Percentiles rank a stretch among this genome's conserved stretches.
Evolutionary conservation across 2,329 filamentous ascomycete genomes (phyloP).

Genomic region (Colletotrichum shisoi): DNA sequence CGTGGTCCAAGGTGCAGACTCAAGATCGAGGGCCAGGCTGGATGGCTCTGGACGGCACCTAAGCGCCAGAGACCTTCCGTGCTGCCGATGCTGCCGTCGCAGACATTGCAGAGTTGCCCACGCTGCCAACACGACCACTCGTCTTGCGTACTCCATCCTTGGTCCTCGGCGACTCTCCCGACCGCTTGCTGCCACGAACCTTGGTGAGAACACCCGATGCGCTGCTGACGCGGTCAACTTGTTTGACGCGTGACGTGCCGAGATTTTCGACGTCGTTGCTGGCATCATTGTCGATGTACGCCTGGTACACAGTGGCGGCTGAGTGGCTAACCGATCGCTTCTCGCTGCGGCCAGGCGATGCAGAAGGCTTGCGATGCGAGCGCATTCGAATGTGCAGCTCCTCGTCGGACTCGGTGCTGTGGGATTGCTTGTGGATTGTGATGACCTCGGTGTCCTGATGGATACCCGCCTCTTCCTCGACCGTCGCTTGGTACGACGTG

Average conservation of each 20-base stretch:
- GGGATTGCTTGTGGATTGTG: conserved; percentile 67
- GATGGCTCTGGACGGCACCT: conserved; percentile 43
- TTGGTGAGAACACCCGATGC: conserved; percentile 68
- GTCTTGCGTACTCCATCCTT: conserved; percentile 71
- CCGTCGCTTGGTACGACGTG: conserved; percentile 54
- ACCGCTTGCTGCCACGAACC: conserved; percentile 68
- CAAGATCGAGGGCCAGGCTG: conserved; percentile 20
- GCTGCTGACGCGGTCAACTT: conserved; percentile 61
- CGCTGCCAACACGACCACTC: conserved; percentile 70
- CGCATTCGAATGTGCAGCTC: conserved; percentile 81
- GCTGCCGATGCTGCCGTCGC: conserved; percentile 55
- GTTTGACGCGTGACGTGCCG: conserved; percentile 66
- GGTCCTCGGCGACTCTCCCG: conserved; percentile 59
- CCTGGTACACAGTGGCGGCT: conserved; percentile 71
- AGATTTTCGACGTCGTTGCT: conserved; percentile 77
- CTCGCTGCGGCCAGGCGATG: conserved; percentile 67
- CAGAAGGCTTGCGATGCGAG: conserved; percentile 70
- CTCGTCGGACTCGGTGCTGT: conserved; percentile 77
- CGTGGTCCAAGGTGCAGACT: conserved; percentile 23
- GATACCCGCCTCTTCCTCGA: conserved; percentile 61
- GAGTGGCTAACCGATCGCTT: conserved; percentile 80
- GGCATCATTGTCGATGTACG: conserved; percentile 69
- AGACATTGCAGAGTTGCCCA: conserved; percentile 54
- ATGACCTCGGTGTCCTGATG: conserved; percentile 68
- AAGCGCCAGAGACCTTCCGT: conserved; percentile 63